These are phyloP conservation scores for Castanea mollissima DNA, from an alignment of 306 rosid species.

Conservation along the genomic window DNA sequence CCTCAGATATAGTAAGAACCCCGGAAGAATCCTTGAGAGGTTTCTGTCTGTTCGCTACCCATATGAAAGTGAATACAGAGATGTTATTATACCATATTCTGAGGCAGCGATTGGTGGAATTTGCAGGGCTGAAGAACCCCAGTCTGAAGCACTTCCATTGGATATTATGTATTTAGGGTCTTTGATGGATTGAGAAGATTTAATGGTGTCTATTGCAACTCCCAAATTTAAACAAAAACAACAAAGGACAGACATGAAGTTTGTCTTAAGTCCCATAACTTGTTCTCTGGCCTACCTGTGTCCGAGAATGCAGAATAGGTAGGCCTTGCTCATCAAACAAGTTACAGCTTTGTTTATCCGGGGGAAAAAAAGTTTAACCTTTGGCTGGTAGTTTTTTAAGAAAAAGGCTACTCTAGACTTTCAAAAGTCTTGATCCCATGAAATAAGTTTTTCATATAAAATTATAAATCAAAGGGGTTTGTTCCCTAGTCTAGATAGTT, in stretches of 20 bases:
- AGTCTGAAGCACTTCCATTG: neutral
- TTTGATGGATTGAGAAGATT: neutral
- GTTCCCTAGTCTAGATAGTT: too few species aligned
- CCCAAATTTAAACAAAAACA: neutral
- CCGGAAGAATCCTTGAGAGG: neutral
- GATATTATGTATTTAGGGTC: neutral
- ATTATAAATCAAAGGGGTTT: too few species aligned
- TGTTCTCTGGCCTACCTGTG: too few species aligned
- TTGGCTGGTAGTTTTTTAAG: too few species aligned
- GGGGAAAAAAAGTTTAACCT: too few species aligned
- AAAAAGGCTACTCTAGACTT: too few species aligned
- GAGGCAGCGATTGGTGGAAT: neutral
- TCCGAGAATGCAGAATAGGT: too few species aligned
- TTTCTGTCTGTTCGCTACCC: neutral
- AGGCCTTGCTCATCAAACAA: too few species aligned
- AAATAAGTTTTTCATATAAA: too few species aligned
- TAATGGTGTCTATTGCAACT: neutral
- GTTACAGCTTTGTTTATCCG: too few species aligned
- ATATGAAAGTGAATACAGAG: neutral
- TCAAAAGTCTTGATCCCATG: too few species aligned
- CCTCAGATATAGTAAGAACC: neutral
- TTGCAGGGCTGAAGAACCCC: constrained; percentile 22
- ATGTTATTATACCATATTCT: constrained; percentile 22
- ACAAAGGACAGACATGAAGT: neutral
- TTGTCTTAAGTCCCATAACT: neutral